phyloP scores from a whole-genome alignment of 345 rosid species.

The Cardiospermum halicacabum region DNA sequence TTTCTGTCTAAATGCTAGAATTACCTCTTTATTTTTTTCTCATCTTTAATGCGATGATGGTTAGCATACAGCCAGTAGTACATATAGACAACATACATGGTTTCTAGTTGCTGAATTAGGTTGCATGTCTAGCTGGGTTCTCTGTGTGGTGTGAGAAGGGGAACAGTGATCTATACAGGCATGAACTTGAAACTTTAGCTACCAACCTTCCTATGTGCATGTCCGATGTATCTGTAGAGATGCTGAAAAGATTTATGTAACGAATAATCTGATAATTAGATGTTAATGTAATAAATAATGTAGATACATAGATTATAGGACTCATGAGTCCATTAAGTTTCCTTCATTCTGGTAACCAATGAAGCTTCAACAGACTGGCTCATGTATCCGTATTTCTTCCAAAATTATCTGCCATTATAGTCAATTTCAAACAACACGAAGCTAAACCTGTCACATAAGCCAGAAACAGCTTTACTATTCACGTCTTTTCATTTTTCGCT shows the following conservation, averaged over 20 bases:
- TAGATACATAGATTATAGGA: not conserved
- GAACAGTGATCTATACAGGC: conserved; percentile 3
- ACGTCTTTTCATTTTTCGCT: not conserved
- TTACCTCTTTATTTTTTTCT: not conserved
- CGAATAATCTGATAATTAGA: not conserved
- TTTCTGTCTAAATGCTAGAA: not conserved
- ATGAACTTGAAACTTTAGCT: not conserved
- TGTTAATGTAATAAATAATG: not conserved
- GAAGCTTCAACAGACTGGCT: not conserved
- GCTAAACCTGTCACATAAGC: not conserved
- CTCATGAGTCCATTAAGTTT: not conserved
- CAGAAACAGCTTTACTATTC: not conserved
- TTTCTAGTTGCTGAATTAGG: not conserved
- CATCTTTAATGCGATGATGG: not conserved
- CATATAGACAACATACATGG: not conserved
- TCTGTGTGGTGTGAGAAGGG: not conserved
- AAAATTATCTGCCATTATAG: too few species aligned
- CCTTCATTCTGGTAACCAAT: not conserved
- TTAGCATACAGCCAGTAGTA: not conserved
- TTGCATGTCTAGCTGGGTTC: not conserved
- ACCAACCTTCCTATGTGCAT: not conserved
- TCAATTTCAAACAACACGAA: not conserved
- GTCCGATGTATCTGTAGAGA: not conserved
- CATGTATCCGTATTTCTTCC: too few species aligned
- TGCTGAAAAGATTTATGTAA: not conserved